phyloP scores from a whole-genome alignment of 441 rosid genomes.

The Isatis lusitanica region DNA sequence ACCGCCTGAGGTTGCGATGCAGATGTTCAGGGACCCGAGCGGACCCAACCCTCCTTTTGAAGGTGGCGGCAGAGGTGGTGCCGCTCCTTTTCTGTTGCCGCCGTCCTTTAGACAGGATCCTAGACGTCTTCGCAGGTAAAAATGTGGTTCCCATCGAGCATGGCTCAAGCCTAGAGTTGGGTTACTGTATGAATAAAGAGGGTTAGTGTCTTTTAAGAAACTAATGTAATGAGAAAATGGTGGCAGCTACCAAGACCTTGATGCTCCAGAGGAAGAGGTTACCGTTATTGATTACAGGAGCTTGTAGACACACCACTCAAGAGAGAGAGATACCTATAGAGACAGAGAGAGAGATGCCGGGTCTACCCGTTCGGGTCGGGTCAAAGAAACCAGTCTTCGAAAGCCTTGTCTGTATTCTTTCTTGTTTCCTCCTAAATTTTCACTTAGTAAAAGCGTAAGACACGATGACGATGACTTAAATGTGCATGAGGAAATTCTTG shows the following conservation, averaged over 20 bases:
- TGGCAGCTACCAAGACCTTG: conserved; percentile 93
- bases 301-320: conserved; percentile 49
- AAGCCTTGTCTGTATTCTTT: not conserved
- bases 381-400: too few relatives aligned
- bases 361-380: not conserved
- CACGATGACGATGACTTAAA: not conserved
- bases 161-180: not conserved
- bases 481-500: not conserved
- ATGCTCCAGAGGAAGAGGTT: conserved; percentile 93
- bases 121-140: conserved; percentile 88
- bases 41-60: conserved; percentile 69
- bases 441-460: not conserved
- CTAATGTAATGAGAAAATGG: conserved; percentile 5
- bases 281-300: conserved; percentile 96
- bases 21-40: conserved; percentile 87
- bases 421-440: not conserved
- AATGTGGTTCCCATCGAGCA: not conserved
- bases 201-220: not conserved
- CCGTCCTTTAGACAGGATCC: conserved; percentile 91
- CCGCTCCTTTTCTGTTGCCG: conserved; percentile 71
- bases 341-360: not conserved
- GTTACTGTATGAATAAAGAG: not conserved
- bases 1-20: conserved; percentile 96
- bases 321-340: not conserved
- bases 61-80: conserved; percentile 74